Conservation (phyloP, 768 basidiomycete genomes). For the Glaciozyma martinii region DNA sequence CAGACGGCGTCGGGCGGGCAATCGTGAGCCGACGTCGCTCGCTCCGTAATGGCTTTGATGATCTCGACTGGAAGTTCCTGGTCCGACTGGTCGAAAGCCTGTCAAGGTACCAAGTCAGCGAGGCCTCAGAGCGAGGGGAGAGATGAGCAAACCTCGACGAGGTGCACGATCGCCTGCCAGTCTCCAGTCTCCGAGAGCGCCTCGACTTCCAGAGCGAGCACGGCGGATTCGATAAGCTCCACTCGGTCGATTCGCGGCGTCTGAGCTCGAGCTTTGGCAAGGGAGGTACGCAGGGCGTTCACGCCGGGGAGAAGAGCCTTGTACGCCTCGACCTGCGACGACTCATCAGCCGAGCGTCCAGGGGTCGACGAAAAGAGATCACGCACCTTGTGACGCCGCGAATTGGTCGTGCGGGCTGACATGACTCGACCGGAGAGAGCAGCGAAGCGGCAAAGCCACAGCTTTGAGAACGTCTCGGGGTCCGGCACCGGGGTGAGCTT, state of each 20-base stretch:
- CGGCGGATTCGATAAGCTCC: neutral
- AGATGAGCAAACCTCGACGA: neutral
- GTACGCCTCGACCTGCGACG: neutral
- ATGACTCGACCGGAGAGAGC: neutral
- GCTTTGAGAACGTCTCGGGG: neutral
- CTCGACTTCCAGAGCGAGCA: neutral
- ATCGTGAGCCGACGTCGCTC: neutral
- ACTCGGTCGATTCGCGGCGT: neutral
- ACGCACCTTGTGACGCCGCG: conserved; percentile 1
- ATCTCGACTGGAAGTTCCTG: neutral
- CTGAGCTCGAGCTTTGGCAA: neutral
- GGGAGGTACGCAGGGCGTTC: neutral
- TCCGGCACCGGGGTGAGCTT: neutral
- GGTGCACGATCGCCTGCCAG: neutral
- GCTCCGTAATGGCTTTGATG: neutral
- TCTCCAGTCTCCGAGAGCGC: neutral
- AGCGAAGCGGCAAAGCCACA: conserved; percentile 7
- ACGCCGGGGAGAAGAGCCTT: neutral
- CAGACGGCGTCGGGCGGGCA: neutral
- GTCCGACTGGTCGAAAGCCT: neutral
- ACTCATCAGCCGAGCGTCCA: neutral
- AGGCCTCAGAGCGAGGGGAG: neutral
- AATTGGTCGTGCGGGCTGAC: neutral
- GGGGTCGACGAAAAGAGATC: neutral
- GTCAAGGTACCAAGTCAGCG: neutral